Evolutionary conservation across 495 filamentous ascomycete species (phyloP), one percentile per base, ranked within the genome.

Genomic region (Xylaria longipes): DNA sequence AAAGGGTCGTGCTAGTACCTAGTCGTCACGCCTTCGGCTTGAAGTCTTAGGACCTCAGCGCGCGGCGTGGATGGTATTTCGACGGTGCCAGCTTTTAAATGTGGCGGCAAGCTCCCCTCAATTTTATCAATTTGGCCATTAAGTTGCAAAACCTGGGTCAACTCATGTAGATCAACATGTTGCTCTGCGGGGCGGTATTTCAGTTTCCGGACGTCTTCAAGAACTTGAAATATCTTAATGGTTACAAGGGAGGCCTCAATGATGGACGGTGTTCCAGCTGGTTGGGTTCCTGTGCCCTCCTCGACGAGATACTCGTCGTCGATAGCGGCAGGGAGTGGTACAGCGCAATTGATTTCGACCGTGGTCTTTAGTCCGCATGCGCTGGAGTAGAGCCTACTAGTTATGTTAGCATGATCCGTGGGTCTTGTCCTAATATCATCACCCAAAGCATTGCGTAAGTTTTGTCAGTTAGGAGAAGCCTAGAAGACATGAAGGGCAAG

Each of bases 11-110:
- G 14, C 7, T 25, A 1, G 7, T 56, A 56, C 52, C 52, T 56
- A 1, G 52, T 56, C 52, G 31, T 56, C 2, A 56, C 52, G 27
- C 25, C 52, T 56, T 56, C 52, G 27, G 52, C 52, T 56, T 56
- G 52, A 56, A 56, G 52, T n/a, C 52, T 56, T 31, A 56, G 52
- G 27, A 56, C 52, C 25, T 56, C 27, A 31, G 31, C 52, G 14
- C 52, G 52, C 25, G 25, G 27, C 2, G 52, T 56, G 27, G 52
- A 56, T 17, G 27, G 52, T 56, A 29, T 56, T 56, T 29, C 52
- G 12, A 56, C 8, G 17, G 31, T 17, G 25, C 27, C 5, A 56
- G 52, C 0, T 31, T 56, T 56, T 27, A 56, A 56, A 17, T 56
- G 52, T 1, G 27, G 12, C 14, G 52, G 52, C 14, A 56, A 56